These are phyloP conservation scores for Vigna hirtella DNA, from an alignment of 306 rosid species.

Conservation along the genomic window DNA sequence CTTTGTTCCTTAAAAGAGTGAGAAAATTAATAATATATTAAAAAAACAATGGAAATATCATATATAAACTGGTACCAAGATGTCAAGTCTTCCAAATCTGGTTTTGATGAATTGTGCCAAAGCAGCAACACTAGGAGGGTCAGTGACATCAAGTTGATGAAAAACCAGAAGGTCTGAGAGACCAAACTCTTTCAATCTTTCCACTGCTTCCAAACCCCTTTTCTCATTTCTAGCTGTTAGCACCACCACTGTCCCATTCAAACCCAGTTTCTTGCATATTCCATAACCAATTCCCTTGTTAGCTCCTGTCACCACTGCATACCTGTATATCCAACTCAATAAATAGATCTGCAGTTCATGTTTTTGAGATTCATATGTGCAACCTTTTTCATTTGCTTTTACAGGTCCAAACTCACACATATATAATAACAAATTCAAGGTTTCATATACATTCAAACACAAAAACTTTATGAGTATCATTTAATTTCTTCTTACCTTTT, in stretches of 20 bases:
- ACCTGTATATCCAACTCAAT: conserved; percentile 27
- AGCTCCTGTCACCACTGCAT: conserved; percentile 52
- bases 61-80: conserved; percentile 41
- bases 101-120: conserved; percentile 44
- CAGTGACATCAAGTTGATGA: conserved; percentile 60
- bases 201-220: conserved; percentile 48
- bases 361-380: not conserved
- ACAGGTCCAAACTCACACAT: not conserved
- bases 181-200: conserved; percentile 46
- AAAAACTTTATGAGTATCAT: not conserved
- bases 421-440: not conserved
- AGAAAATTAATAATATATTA: no score
- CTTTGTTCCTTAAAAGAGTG: not conserved
- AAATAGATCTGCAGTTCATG: not conserved
- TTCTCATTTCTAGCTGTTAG: conserved; percentile 53
- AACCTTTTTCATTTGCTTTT: not conserved
- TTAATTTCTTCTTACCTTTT: conserved; percentile 34
- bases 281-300: conserved; percentile 56
- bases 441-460: not conserved
- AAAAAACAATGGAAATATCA: no score
- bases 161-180: conserved; percentile 41
- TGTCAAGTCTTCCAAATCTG: conserved; percentile 51
- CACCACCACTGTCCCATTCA: conserved; percentile 41
- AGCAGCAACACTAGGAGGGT: conserved; percentile 45
- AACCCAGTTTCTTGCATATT: conserved; percentile 54